Evolutionary conservation across 208 protist genomes (phyloP).

Genomic region (Strigomonas culicis): DNA sequence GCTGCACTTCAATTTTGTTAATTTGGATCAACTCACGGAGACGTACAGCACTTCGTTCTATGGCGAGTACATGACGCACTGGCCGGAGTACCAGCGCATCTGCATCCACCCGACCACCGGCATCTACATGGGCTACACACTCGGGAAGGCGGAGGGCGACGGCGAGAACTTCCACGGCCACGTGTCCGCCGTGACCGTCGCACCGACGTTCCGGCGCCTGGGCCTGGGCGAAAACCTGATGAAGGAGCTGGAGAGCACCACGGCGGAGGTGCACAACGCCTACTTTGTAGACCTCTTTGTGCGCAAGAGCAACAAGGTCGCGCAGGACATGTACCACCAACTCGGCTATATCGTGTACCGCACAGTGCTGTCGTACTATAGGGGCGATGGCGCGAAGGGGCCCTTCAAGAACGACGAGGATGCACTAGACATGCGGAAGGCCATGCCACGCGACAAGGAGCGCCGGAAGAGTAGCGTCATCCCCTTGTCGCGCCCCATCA

Average conservation of each 20-base stretch:
- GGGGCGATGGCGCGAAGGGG: slow-evolving; percentile 48
- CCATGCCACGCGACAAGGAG: slow-evolving; percentile 88
- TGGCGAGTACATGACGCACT: slow-evolving; percentile 95
- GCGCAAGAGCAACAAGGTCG: slow-evolving; percentile 95
- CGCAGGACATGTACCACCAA: slow-evolving; percentile 97
- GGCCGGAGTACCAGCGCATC: slow-evolving; percentile 96
- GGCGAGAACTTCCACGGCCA: slow-evolving; percentile 97
- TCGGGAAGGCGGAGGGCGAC: slow-evolving; percentile 96
- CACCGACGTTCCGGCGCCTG: slow-evolving; percentile 96
- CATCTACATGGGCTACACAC: slow-evolving; percentile 94
- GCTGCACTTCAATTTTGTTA: slow-evolving; percentile 96
- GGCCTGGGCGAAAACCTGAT: slow-evolving; percentile 95
- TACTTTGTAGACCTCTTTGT: slow-evolving; percentile 99
- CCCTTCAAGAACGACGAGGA: slow-evolving; percentile 79
- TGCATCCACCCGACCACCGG: slow-evolving; percentile 87
- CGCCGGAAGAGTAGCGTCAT: slow-evolving; percentile 73
- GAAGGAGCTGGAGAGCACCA: slow-evolving; percentile 92
- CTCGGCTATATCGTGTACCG: slow-evolving; percentile 98
- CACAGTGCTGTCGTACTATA: slow-evolving; percentile 85
- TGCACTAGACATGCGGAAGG: slow-evolving; percentile 97
- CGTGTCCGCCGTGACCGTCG: slow-evolving; percentile 98
- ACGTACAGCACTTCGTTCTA: slow-evolving; percentile 98
- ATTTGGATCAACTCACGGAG: slow-evolving; percentile 97
- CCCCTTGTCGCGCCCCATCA: slow-evolving; percentile 61
- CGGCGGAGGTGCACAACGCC: slow-evolving; percentile 84